phyloP scores from a whole-genome alignment of 768 basidiomycete genomes.

The Phlebiopsis gigantea region DNA sequence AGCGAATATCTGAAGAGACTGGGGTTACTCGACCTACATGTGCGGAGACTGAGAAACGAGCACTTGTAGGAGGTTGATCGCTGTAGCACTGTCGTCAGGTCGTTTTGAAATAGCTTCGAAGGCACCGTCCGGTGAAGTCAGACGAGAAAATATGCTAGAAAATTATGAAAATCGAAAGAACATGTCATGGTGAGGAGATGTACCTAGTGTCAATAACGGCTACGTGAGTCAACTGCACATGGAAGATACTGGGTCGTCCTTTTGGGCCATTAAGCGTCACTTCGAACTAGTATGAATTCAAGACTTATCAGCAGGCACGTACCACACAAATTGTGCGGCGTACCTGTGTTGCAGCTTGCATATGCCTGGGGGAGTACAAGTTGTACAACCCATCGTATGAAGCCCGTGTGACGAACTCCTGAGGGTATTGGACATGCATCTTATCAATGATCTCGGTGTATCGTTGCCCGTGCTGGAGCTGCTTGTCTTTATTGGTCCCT shows the following conservation, averaged over 20 bases:
- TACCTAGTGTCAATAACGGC: slow-evolving; percentile 2
- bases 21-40: background rate
- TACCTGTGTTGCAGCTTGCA: background rate
- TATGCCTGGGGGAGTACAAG: background rate
- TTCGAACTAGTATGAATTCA: background rate
- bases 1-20: background rate
- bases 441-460: slow-evolving; percentile 6
- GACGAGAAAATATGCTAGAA: background rate
- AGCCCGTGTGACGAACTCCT: background rate
- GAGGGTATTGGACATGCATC: slow-evolving; percentile 2
- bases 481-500: background rate
- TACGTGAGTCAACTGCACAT: background rate
- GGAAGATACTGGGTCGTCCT: background rate
- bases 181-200: background rate
- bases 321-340: background rate
- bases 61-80: slow-evolving; percentile 7
- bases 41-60: slow-evolving; percentile 12
- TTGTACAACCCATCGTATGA: slow-evolving; percentile 10
- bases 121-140: background rate
- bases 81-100: background rate
- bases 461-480: background rate
- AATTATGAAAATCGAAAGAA: background rate
- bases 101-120: background rate
- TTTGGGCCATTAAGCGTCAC: background rate
- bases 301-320: background rate